These are phyloP conservation scores for Mariannaea sp. DNA, from an alignment of 2,329 filamentous ascomycete genomes.

Conservation along the genomic window DNA sequence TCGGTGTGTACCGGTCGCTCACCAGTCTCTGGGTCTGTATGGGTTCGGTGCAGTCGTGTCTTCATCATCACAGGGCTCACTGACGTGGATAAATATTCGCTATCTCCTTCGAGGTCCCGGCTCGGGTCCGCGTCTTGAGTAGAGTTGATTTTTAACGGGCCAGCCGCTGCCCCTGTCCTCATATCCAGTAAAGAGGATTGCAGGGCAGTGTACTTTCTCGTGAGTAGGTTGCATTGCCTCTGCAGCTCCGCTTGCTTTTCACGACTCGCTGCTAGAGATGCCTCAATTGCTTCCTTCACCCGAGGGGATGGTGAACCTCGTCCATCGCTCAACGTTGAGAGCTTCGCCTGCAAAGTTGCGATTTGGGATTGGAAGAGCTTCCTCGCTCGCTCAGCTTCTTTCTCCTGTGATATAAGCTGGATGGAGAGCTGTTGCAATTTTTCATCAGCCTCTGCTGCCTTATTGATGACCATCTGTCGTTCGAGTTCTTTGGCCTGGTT, in stretches of 20 bases:
- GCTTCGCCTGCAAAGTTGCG: constrained; percentile 50
- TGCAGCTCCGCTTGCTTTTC: constrained; percentile 60
- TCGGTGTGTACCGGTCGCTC: constrained; percentile 51
- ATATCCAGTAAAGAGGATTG: constrained; percentile 57
- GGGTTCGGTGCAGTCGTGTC: constrained; percentile 45
- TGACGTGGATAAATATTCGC: constrained; percentile 45
- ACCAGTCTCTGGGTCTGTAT: constrained; percentile 51
- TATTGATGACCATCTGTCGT: constrained; percentile 60
- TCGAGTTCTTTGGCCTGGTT: constrained; percentile 68
- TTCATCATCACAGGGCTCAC: constrained; percentile 47
- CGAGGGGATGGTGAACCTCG: constrained; percentile 34
- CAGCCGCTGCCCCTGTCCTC: constrained; percentile 42
- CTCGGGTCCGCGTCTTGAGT: too few relatives aligned
- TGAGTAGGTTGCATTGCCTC: constrained; percentile 55
- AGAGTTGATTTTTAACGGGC: constrained; percentile 30
- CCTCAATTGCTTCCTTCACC: constrained; percentile 49
- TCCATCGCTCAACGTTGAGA: constrained; percentile 46
- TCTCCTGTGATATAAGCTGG: constrained; percentile 58
- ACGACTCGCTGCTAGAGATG: constrained; percentile 55
- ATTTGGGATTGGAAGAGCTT: constrained; percentile 56
- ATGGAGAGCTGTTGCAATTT: constrained; percentile 63
- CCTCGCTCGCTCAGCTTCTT: constrained; percentile 51
- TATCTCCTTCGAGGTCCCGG: constrained; percentile 35
- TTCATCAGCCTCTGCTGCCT: constrained; percentile 62
- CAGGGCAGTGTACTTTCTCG: constrained; percentile 57